Percentiles rank a stretch among this genome's conserved stretches.
phyloP scores from a whole-genome alignment of 2,329 filamentous ascomycete genomes.

The Pseudopyricularia javanii region DNA sequence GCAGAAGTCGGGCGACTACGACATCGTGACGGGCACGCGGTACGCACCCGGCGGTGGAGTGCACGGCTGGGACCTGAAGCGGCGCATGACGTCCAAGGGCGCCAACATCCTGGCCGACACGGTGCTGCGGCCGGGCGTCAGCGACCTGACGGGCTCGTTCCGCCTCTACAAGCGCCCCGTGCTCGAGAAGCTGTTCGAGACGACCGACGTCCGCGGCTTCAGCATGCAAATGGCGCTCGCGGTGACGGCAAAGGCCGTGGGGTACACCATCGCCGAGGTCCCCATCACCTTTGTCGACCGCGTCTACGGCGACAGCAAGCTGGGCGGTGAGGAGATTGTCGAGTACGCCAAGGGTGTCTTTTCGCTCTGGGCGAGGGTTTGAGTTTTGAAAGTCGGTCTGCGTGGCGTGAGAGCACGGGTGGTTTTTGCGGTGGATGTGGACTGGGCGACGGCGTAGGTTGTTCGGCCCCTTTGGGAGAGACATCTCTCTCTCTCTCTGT shows the following conservation, averaged over 20 bases:
- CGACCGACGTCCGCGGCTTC: constrained; percentile 92
- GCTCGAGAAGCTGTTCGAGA: constrained; percentile 78
- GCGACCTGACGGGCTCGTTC: constrained; percentile 91
- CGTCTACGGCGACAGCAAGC: constrained; percentile 77
- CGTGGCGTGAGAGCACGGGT: too few relatives aligned
- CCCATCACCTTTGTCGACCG: constrained; percentile 95
- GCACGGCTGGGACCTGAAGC: constrained; percentile 92
- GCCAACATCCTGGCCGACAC: constrained; percentile 96
- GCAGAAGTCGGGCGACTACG: constrained; percentile 68
- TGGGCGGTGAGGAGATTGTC: constrained; percentile 90
- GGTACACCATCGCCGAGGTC: constrained; percentile 85
- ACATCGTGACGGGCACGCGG: constrained; percentile 93
- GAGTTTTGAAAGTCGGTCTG: background rate
- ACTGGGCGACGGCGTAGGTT: background rate
- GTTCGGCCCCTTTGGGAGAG: too few relatives aligned
- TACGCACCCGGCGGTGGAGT: constrained; percentile 86
- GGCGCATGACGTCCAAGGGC: constrained; percentile 71
- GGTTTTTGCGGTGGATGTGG: background rate
- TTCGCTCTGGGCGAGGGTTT: constrained; percentile 67
- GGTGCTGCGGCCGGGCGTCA: constrained; percentile 82
- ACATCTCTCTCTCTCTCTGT: background rate
- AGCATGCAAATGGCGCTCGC: constrained; percentile 99
- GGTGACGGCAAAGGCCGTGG: constrained; percentile 93
- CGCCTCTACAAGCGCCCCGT: constrained; percentile 86
- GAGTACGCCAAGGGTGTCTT: constrained; percentile 86